A percentile compares a stretch with the other conserved stretches of the same genome.
These are phyloP conservation scores for Fusarium sp. DNA, from an alignment of 2,329 filamentous ascomycete genomes.

Conservation along the genomic window DNA sequence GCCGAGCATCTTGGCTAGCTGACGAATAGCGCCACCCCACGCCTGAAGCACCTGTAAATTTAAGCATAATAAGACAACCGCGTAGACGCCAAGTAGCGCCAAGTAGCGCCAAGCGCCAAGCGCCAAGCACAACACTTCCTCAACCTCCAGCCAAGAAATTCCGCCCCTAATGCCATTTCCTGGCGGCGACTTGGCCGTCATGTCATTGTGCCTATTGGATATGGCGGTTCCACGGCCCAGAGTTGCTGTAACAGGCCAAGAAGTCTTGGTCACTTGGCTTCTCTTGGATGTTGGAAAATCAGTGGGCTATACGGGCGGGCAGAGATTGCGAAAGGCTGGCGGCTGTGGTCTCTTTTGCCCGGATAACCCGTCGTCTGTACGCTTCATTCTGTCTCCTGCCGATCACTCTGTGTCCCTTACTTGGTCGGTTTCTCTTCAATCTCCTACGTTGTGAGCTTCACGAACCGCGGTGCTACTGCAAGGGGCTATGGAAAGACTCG, in stretches of 20 bases:
- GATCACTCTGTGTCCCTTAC: neutral
- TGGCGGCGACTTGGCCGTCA: neutral
- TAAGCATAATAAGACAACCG: constrained; percentile 26
- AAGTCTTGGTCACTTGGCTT: constrained; percentile 23
- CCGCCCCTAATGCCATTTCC: constrained; percentile 7
- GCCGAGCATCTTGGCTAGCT: constrained; percentile 18
- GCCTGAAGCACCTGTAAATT: neutral
- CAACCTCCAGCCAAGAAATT: constrained; percentile 15
- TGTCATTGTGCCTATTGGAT: neutral
- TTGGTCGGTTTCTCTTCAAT: neutral
- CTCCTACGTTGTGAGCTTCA: neutral
- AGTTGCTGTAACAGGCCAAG: constrained; percentile 17
- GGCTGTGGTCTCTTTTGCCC: neutral
- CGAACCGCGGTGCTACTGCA: neutral
- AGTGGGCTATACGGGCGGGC: neutral
- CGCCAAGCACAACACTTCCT: constrained; percentile 31
- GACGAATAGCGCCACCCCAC: constrained; percentile 11
- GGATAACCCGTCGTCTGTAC: neutral
- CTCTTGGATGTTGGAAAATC: constrained; percentile 3
- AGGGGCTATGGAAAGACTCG: neutral
- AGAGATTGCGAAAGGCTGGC: neutral
- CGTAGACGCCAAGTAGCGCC: constrained; percentile 33
- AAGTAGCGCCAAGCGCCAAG: constrained; percentile 33
- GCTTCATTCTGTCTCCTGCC: neutral
- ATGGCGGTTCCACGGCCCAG: constrained; percentile 3